Conservation (phyloP, 2,329 filamentous ascomycete genomes). For the Fusarium nisikadoi region DNA sequence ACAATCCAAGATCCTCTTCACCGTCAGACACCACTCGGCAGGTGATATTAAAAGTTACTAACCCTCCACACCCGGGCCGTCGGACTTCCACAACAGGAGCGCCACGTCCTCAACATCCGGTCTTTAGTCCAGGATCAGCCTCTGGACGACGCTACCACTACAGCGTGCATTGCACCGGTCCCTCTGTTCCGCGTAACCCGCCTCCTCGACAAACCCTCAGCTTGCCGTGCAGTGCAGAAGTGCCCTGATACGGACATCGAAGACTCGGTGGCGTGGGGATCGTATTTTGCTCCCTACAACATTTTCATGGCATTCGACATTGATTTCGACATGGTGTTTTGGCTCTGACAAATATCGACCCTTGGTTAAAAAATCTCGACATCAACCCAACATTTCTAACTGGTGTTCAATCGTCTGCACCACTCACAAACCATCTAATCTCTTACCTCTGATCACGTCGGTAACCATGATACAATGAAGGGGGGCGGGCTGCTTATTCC, state of each 20-base stretch:
- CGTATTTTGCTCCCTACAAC: slow-evolving; percentile 25
- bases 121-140: slow-evolving; percentile 23
- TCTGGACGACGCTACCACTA: slow-evolving; percentile 18
- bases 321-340: neutral
- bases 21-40: neutral
- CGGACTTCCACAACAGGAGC: slow-evolving; percentile 12
- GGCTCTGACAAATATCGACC: neutral
- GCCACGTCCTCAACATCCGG: slow-evolving; percentile 29
- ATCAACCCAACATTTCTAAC: neutral
- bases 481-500: slow-evolving; percentile 36
- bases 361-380: neutral
- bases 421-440: neutral
- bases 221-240: neutral
- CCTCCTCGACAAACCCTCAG: slow-evolving; percentile 10
- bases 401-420: neutral
- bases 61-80: slow-evolving; percentile 19
- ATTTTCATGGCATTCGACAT: neutral
- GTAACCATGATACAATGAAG: slow-evolving; percentile 39
- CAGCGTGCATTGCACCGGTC: slow-evolving; percentile 12
- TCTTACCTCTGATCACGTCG: neutral
- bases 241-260: slow-evolving; percentile 17
- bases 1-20: neutral
- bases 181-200: slow-evolving; percentile 23
- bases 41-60: slow-evolving; percentile 6
- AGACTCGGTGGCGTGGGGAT: slow-evolving; percentile 5